Evolutionary conservation across 2,329 filamentous ascomycete species (phyloP), one percentile per base, ranked within the genome.

Genomic region (Fusarium luffae): DNA sequence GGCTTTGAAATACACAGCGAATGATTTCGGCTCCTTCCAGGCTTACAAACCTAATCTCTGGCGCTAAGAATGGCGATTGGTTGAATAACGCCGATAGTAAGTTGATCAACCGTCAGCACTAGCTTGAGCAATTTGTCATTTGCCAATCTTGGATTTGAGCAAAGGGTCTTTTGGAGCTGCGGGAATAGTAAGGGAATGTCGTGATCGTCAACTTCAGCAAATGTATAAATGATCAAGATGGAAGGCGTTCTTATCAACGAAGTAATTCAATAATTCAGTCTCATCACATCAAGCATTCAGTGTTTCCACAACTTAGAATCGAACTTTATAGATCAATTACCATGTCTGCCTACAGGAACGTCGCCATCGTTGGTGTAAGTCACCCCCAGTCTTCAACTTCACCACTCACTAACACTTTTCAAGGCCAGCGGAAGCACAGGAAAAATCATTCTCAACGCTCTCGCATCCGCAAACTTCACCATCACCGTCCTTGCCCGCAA

Each of bases 351-450:
- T 56, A 56, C 12, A 56, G 46, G 19, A 59, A 47, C 8, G 14
- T 59, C 14, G 41, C 11, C 6, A 14, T 59, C 5, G 41, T 56
- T 4, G 56, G 56, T 40, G 56, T 56, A 59, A 56, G 56, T 46
- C 7, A 8, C 1, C 4, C 3, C 10, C 8, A 19, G 1, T 14
- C 6, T 1, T 4, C 3, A 3, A 9, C 2, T 1, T 1, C 4
- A 11, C 5, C 7, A 6, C 7, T 4, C 1, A 41, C 18, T 56
- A 19, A 59, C 11, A 30, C 5, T 2, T 1, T 7, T 3, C 0
- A 9, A 59, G 56, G 56, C 56, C 10, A 59, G 56, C 7, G 56
- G 56, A 40, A 59, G 8, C 30, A 59, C 41, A 18, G 56, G 56
- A 6, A 56, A 34, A 14, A 47, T 59, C 10, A 59, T 59, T 6